Base-by-base conservation (phyloP, 805 yeast species). In the Ascoidea rubescens region DNA sequence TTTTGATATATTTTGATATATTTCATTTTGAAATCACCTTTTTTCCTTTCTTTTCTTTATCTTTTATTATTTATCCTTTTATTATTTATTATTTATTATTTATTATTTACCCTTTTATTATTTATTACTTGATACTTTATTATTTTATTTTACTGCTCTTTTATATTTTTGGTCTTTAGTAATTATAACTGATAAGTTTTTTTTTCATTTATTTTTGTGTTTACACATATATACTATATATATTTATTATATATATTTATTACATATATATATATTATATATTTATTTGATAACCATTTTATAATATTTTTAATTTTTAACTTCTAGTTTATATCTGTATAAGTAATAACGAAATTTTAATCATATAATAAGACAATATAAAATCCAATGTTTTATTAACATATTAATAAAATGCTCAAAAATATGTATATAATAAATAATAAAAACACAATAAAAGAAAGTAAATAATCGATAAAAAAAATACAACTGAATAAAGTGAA, bases 161-260 rank as follows among this genome's bases (percentile, higher is more conserved):
- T 21, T 21, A 21, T 21, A 21, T 21, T 21, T 21, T 21, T 21
- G 28, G 28, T 21, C 28, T 21, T 21, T 21, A 42, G n/a, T n/a
- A 17, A 17, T 16, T 10, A 14, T 43, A 17, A n/a, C n/a, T 49
- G 43, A 37, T 46, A 8, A 12, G 12, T 14, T 33, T 48, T 33
- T 47, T 52, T 51, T 31, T 43, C 16, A 32, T 51, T 52, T 44
- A 28, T 21, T 45, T 45, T 37, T 21, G 32, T n/a, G n/a, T 21
- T 33, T 46, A 12, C 17, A n/a, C 42, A 42, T 46, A 28, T 6
- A 31, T 49, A 6, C 16, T 32, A 12, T 44, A 37, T 47, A 30
- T 8, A 17, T 7, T 10, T 30, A n/a, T 43, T n/a, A 10, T 16
- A 7, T 14, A 30, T 30, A 45, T 45, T 8, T 45, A 6, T 47